Evolutionary conservation across 441 rosid species (phyloP).

Genomic region (Pelargonium cotyledonis): DNA sequence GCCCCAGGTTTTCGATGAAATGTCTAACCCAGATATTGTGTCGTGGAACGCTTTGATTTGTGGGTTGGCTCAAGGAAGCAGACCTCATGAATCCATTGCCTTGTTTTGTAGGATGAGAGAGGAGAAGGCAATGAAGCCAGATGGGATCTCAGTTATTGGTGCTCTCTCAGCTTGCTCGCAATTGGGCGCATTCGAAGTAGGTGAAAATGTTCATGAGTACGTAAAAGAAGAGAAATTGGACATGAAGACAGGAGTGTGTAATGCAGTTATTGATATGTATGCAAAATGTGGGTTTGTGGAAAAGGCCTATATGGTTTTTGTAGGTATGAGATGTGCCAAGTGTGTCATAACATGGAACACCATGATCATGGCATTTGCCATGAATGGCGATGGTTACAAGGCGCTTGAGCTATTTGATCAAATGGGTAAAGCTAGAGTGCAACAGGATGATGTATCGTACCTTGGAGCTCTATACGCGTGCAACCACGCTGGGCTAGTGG

Average conservation of each 20-base stretch:
- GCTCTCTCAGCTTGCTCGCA: slow-evolving; percentile 73
- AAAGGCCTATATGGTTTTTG: slow-evolving; percentile 50
- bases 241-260: slow-evolving; percentile 45
- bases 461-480: slow-evolving; percentile 62
- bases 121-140: slow-evolving; percentile 47
- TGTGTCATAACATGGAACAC: slow-evolving; percentile 77
- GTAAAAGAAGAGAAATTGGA: slow-evolving; percentile 44
- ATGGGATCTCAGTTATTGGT: slow-evolving; percentile 64
- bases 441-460: slow-evolving; percentile 56
- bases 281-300: slow-evolving; percentile 66
- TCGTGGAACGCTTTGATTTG: slow-evolving; percentile 81
- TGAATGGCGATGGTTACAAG: slow-evolving; percentile 60
- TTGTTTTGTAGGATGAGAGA: slow-evolving; percentile 48
- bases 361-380: slow-evolving; percentile 78
- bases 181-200: slow-evolving; percentile 60
- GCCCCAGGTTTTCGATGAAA: slow-evolving; percentile 75
- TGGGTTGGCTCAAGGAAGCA: slow-evolving; percentile 61
- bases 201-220: slow-evolving; percentile 43
- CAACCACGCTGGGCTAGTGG: slow-evolving; percentile 79
- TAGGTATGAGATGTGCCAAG: slow-evolving; percentile 35
- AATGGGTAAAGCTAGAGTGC: slow-evolving; percentile 35
- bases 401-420: slow-evolving; percentile 56
- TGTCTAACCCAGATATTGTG: slow-evolving; percentile 54
- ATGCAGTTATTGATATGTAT: slow-evolving; percentile 73
- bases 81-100: slow-evolving; percentile 50